Percentiles rank a stretch among this genome's conserved stretches.
Conservation (phyloP, 331 rosid genomes). For the Malus hybrid region DNA sequence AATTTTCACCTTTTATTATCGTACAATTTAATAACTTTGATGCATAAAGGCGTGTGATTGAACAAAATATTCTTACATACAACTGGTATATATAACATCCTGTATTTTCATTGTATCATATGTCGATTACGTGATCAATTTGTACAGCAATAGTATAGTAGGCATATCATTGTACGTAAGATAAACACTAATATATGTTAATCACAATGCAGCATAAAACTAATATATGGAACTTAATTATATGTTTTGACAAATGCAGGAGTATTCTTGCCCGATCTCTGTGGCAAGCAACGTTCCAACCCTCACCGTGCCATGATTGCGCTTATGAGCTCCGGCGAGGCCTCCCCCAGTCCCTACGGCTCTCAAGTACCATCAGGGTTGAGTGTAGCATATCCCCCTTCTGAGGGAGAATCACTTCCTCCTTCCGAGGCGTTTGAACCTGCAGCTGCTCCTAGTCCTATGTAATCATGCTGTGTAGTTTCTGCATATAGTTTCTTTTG, state of each 20-base stretch:
- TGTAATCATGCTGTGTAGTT: neutral
- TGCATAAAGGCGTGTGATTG: neutral
- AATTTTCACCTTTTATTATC: neutral
- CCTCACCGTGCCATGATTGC: constrained; percentile 62
- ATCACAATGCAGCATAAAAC: neutral
- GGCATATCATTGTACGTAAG: neutral
- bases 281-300: constrained; percentile 43
- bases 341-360: constrained; percentile 34
- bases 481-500: neutral
- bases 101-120: neutral
- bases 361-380: neutral
- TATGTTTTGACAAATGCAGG: constrained; percentile 32
- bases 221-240: neutral
- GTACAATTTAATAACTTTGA: neutral
- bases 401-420: neutral
- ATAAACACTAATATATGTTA: too few species aligned
- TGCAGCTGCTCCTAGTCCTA: neutral
- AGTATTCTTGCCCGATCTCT: constrained; percentile 62
- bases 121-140: neutral
- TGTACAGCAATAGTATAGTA: neutral
- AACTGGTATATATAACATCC: neutral
- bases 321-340: constrained; percentile 58
- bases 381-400: neutral
- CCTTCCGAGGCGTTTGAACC: neutral
- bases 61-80: neutral